Conservation (phyloP, 2,329 filamentous ascomycete species). For the Hymenoscyphus fraxineus region DNA sequence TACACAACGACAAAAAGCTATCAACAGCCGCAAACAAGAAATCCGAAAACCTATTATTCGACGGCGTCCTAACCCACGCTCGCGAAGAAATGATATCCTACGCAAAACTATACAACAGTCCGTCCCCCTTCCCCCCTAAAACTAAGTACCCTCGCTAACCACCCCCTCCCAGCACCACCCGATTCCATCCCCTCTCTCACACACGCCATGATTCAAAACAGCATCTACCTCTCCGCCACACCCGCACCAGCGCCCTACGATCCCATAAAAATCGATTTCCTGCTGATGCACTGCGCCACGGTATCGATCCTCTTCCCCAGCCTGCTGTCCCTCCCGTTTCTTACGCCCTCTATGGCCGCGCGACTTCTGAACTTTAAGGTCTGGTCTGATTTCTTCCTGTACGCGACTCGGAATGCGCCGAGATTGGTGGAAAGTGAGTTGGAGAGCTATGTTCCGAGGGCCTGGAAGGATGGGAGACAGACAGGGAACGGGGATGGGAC, state of each 20-base stretch:
- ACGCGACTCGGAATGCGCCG: conserved; percentile 64
- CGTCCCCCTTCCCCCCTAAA: neutral
- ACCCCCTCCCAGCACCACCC: conserved; percentile 41
- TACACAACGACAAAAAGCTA: conserved; percentile 54
- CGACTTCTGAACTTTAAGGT: conserved; percentile 80
- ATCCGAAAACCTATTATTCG: conserved; percentile 61
- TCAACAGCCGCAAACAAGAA: conserved; percentile 40
- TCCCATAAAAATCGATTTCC: conserved; percentile 76
- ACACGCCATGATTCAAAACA: conserved; percentile 67
- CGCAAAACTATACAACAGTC: conserved; percentile 53
- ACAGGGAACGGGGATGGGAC: no score
- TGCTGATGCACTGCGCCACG: conserved; percentile 74
- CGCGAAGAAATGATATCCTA: conserved; percentile 59
- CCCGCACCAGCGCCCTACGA: conserved; percentile 59
- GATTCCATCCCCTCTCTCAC: conserved; percentile 48
- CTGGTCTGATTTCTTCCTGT: conserved; percentile 69
- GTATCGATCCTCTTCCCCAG: conserved; percentile 67
- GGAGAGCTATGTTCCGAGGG: conserved; percentile 28
- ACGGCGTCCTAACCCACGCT: conserved; percentile 64
- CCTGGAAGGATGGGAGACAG: no score
- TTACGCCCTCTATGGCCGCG: conserved; percentile 56
- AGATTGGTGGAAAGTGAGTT: conserved; percentile 45
- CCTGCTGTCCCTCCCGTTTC: conserved; percentile 59
- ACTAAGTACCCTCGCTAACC: neutral
- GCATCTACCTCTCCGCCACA: conserved; percentile 46